Percentiles rank a stretch among this genome's conserved stretches.
These are phyloP conservation scores for Diaporthe helianthi DNA, from an alignment of 2,329 filamentous ascomycete species.

Conservation along the genomic window DNA sequence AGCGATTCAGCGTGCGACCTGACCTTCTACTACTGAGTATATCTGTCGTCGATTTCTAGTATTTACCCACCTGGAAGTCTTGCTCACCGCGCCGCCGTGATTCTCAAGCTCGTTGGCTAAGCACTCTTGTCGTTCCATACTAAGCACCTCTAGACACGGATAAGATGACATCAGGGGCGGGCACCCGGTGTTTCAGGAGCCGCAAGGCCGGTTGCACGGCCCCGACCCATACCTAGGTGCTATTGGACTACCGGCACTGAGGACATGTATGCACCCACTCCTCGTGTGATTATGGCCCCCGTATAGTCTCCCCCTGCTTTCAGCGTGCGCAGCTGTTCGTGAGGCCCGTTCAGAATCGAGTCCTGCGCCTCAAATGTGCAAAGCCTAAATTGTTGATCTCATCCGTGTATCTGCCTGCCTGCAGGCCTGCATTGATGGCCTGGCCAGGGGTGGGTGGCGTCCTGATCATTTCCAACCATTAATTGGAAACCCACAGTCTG, in stretches of 20 bases:
- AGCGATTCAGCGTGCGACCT: background rate
- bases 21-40: background rate
- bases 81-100: background rate
- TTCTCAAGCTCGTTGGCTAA: background rate
- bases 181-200: constrained; percentile 7
- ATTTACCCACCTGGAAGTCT: background rate
- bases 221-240: too few relatives aligned
- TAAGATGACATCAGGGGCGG: background rate
- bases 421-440: too few relatives aligned
- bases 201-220: constrained; percentile 9
- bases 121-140: background rate
- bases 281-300: too few relatives aligned
- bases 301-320: too few relatives aligned
- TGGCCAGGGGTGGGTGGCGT: too few relatives aligned
- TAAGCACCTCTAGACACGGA: too few relatives aligned
- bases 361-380: background rate
- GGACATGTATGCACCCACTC: too few relatives aligned
- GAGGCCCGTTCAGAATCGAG: background rate
- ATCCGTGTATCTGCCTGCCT: background rate
- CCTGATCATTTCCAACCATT: background rate
- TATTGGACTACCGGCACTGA: too few relatives aligned
- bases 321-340: background rate
- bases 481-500: background rate
- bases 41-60: background rate
- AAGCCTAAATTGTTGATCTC: background rate